Evolutionary conservation across 805 yeast genomes (phyloP), one percentile per base, ranked within the genome.

Genomic region (Dipodascus albidus): DNA sequence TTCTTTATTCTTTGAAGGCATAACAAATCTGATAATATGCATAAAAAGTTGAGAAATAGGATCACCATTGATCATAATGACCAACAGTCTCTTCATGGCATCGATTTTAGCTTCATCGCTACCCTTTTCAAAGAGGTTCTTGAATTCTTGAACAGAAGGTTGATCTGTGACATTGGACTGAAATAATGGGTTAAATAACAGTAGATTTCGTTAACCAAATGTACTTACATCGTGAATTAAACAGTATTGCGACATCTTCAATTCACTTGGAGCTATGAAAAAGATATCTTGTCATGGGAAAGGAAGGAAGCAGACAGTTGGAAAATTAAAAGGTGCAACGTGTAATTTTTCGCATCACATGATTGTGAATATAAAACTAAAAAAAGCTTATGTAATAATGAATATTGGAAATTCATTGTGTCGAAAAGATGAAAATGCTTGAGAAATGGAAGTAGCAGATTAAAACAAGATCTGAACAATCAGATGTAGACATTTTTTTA

Each of bases 21-120:
- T 89, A 55, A 95, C 91, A 64, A 87, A 95, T 65, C 99, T 83
- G 64, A 93, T 91, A 61, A 93, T 87, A 67, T 90, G 96, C 99
- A 93, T 93, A 70, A 93, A 78, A 60, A 93, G 74, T 55, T 86
- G 93, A 17, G 96, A 95, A 82, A 91, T 75, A 55, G 95, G 82
- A 63, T 91, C 95, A 33, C 97, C 96, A 66, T 87, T 91, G 58
- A 93, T 77, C 81, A 95, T 89, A 52, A 87, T 78, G 55, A 86
- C 80, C 60, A 93, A 77, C 60, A 93, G 85, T 62, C 80, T 79
- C 64, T 85, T 85, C 99, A 93, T 93, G 56, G 96, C 83, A 52
- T 81, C 85, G 59, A 91, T 80, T 71, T 91, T 90, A 60, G 80
- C 81, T 35, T 84, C 95, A 67, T 91, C 99, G 58, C 80, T 80